Evolutionary conservation across 257 asterid genomes (phyloP).

Genomic region (Paraleonurus japonicus): DNA sequence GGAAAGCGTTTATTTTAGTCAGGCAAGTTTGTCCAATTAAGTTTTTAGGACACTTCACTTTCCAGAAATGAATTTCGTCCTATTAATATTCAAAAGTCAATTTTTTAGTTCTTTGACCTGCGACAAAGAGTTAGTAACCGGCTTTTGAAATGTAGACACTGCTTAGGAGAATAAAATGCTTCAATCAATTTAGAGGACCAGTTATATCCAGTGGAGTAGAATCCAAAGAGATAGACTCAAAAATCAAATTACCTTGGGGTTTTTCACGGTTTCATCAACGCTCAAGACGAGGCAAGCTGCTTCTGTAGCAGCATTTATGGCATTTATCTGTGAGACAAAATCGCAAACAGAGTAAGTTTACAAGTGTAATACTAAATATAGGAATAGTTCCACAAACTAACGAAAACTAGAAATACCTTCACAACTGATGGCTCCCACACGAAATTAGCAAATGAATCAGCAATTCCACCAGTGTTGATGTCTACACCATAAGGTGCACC

Average conservation of each 20-base stretch:
- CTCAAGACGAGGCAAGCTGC: constrained; percentile 86
- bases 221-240: too few species aligned
- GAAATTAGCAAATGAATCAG: constrained; percentile 74
- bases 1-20: too few species aligned
- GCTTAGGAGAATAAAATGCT: too few species aligned
- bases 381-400: neutral
- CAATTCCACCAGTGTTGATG: constrained; percentile 58
- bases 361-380: neutral
- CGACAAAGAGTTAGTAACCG: too few species aligned
- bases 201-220: too few species aligned
- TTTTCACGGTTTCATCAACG: constrained; percentile 84
- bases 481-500: constrained; percentile 57
- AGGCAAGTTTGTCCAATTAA: too few species aligned
- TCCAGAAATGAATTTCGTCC: too few species aligned
- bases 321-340: constrained; percentile 54
- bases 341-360: neutral
- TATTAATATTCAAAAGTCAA: too few species aligned
- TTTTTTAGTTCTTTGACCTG: too few species aligned
- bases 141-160: too few species aligned
- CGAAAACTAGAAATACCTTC: constrained; percentile 45
- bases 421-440: constrained; percentile 93
- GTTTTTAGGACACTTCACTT: too few species aligned
- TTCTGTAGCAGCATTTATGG: constrained; percentile 91
- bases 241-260: constrained; percentile 80
- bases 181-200: too few species aligned